Base-by-base conservation (phyloP, 2,329 filamentous ascomycete species). In the Cytospora chrysosperma region DNA sequence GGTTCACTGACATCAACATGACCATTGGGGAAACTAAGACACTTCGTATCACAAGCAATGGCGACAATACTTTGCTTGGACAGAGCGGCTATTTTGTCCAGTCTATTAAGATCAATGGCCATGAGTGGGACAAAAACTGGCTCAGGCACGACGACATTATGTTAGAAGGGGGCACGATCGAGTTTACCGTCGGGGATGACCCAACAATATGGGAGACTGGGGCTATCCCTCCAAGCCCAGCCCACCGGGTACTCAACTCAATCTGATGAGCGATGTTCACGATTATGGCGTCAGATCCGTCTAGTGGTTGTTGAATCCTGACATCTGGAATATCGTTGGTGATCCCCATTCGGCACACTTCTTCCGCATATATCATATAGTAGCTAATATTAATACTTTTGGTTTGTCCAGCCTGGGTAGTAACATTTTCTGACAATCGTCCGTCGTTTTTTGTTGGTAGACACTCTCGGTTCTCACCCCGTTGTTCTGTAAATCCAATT, bases 1-100 rank as follows among this genome's bases (percentile, higher is more conserved):
- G 85, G 70, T 91, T 91, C 68, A 78, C 82, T 64, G 78, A 81
- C 51, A 79, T 90, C 1, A 84, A 81, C 53, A 77, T 90, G 53
- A 84, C 75, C 17, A 74, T 87, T 4, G 80, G 78, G 4, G 77
- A 77, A 1, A 81, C 79, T 57, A 68, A 71, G 3, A 77, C 74
- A 1, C 67, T 86, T 40, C 75, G 77, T 1, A 83, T 87, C 40
- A 78, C 71, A 0, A 79, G 82, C 0, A 69, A 68, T 7, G 78
- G 79, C 0, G 68, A 83, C 15, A 76, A 75, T 3, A 50, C 27
- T 8, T 56, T 56, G 9, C 64, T 67, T 19, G 61, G 66, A 1
- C 58, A 67, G 3, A 70, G 79, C 3, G 78, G 78, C 2, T 80
- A 77, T 50, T 87, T 81, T 64, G 79, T 87, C 6, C 82, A 85